Base-by-base conservation (phyloP, 148 eudicot genomes). In the Chenopodium suecicum region DNA sequence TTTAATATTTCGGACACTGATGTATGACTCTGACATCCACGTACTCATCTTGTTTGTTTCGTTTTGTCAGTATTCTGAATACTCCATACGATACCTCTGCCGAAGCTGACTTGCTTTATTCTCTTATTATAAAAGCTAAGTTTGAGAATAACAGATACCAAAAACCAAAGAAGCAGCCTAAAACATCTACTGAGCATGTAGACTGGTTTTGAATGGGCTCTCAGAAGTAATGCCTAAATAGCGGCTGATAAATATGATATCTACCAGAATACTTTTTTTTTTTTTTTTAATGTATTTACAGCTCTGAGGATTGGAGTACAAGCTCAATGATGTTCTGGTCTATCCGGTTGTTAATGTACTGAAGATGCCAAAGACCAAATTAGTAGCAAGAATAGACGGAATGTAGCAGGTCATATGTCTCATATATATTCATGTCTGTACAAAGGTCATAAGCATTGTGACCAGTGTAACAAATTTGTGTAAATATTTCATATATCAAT, bases 91-190 rank as follows among this genome's bases (percentile, higher is more conserved):
- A 94, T 80, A 90, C 91, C 72, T 94, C 98, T 54, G 93, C 99
- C 1, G 99, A 96, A 87, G 90, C 91, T 20, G 98, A 94, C 56
- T 87, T 94, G 86, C 94, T 96, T 47, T 96, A 94, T 74, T 87
- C 97, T n/a, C 94, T 94, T 54, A 89, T 96, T 69, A 88, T 88
- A 50, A 96, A 92, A 88, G 97, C 99, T 56, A 88, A 84, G 67
- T 91, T 84, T 34, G 98, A 91, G 88, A 94, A 96, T 81, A 94
- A 92, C 68, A 86, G 99, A 48, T 92, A 88, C 86, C 89, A 78
- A 69, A 89, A 85, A 79, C 98, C 95, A 32, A 92, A 88, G 87
- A 89, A 86, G 87, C 80, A 90, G 80, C 86, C 97, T 65, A 89
- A 92, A 84, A 90, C 67, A 80, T 90, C 97, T 75, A 84, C 90